Base-by-base conservation (phyloP, 306 rosid species). In the Vigna nakashimae region DNA sequence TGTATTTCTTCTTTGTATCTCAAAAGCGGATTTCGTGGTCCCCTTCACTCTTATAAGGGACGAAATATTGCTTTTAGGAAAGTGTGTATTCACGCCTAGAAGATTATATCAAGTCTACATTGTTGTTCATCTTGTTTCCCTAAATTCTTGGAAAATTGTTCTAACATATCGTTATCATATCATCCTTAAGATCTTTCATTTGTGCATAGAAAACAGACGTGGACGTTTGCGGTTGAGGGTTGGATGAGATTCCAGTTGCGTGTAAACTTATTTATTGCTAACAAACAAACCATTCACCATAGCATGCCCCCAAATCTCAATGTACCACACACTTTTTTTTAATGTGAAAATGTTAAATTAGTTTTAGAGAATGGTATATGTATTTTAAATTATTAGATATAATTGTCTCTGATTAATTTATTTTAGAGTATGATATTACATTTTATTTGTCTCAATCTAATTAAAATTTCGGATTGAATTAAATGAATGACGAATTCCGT, bases 191-290 rank as follows among this genome's bases (percentile, higher is more conserved):
- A 53, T 53, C 2, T 53, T 53, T 8, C 18, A 8, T 53, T 18
- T 7, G 13, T 4, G 26, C 10, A 56, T 22, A 20, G 2, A n/a
- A 43, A 26, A 69, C 28, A 20, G 81, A 81, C 28, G 60, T 28
- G 78, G 60, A 81, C 77, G 73, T 69, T 18, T 81, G 77, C 45
- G 85, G 81, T 64, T 17, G 77, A 69, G 81, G 67, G n/a, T 26
- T 49, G 73, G 84, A 81, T 75, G 66, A 75, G 73, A 45, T 26
- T 63, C 73, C 38, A 4, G 65, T 79, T 63, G 67, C 49, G 38
- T 71, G 5, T 34, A 15, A 58, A 11, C 3, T 9, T 22, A 30
- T 30, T 30, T 3, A 3, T 30, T 32, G 22, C 40, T 0, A 58
- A 16, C 48, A 79, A 71, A 60, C 63, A 66, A 77, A 9, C 34